Base-by-base conservation (phyloP, 768 basidiomycete genomes). In the Collybia nuda region DNA sequence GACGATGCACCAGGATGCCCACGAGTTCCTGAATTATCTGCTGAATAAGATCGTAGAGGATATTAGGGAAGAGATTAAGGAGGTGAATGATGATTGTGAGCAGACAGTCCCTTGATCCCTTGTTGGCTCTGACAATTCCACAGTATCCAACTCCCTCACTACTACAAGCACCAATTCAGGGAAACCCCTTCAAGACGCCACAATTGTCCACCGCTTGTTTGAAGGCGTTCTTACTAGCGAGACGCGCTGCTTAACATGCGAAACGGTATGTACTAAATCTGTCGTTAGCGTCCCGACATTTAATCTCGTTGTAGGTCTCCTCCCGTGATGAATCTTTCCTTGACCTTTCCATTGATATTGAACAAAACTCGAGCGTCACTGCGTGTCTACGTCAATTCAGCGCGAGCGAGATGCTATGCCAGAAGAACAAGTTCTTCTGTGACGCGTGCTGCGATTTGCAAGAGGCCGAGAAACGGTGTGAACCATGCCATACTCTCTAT, bases 321-420 rank as follows among this genome's bases (percentile, higher is more conserved):
- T 90, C 93, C 8, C 86, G 97, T 17, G 96, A 98, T 62, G 97
- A 99, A 68, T 84, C 88, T 8, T 99, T 99, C 71, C 80, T 99
- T 48, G 97, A 99, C 71, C 78, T 99, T n/a, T 98, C 95, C 4
- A 93, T 99, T 69, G 97, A 99, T 67, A 98, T 99, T 58, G 96
- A 98, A 66, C 93, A 97, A 67, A 97, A 98, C 68, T 91, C 94
- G 2, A 96, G 93, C 55, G 86, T 99, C 47, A 96, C 95, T 1
- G 89, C 95, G 6, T 99, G 97, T 66, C 81, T 99, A 29, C 82
- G 93, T 40, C 93, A 95, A 64, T 99, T 99, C 67, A 96, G 93
- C 62, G 95, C 94, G 36, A 92, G 89, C 62, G 97, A 99, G 70
- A 99, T 98, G 95, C 81, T 99, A 17, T 95, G 93, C 60, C 93